A percentile compares a stretch with the other conserved stretches of the same genome.
Evolutionary conservation across 2,329 filamentous ascomycete species (phyloP).

Genomic region (Fusarium zealandicum): DNA sequence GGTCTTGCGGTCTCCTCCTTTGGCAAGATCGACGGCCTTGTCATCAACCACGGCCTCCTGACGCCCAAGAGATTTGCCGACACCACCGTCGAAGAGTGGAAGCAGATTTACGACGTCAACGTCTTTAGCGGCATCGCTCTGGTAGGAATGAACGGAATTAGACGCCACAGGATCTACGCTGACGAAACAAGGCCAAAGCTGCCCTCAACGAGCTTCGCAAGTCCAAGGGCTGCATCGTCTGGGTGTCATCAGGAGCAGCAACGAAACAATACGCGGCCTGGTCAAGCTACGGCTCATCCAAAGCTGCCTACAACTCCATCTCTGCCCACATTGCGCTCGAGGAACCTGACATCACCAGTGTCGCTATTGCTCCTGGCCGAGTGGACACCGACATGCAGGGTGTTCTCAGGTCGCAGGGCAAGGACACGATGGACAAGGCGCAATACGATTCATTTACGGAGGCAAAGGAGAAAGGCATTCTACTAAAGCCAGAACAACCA

Average conservation of each 20-base stretch:
- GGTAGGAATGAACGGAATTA: slow-evolving; percentile 56
- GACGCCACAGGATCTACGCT: not conserved
- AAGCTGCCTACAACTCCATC: slow-evolving; percentile 84
- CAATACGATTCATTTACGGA: slow-evolving; percentile 74
- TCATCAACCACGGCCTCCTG: slow-evolving; percentile 87
- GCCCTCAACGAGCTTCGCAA: slow-evolving; percentile 73
- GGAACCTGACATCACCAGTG: slow-evolving; percentile 75
- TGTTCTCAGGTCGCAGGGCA: slow-evolving; percentile 72
- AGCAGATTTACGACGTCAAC: slow-evolving; percentile 79
- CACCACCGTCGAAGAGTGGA: slow-evolving; percentile 76
- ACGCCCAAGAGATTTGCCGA: slow-evolving; percentile 77
- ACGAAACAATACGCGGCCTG: slow-evolving; percentile 71
- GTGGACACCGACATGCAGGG: slow-evolving; percentile 92
- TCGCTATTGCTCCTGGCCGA: slow-evolving; percentile 79
- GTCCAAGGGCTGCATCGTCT: slow-evolving; percentile 74
- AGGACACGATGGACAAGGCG: slow-evolving; percentile 56
- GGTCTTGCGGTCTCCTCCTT: slow-evolving; percentile 72
- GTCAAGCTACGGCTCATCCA: slow-evolving; percentile 83
- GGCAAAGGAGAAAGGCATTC: slow-evolving; percentile 71
- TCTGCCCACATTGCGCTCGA: slow-evolving; percentile 76
- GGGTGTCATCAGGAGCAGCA: slow-evolving; percentile 83
- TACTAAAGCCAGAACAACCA: slow-evolving; percentile 84
- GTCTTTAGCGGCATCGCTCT: slow-evolving; percentile 84
- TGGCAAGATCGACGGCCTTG: slow-evolving; percentile 77
- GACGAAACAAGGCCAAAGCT: slow-evolving; percentile 67